phyloP scores from a whole-genome alignment of 305 asterid genomes.

The Ilex paraguariensis region DNA sequence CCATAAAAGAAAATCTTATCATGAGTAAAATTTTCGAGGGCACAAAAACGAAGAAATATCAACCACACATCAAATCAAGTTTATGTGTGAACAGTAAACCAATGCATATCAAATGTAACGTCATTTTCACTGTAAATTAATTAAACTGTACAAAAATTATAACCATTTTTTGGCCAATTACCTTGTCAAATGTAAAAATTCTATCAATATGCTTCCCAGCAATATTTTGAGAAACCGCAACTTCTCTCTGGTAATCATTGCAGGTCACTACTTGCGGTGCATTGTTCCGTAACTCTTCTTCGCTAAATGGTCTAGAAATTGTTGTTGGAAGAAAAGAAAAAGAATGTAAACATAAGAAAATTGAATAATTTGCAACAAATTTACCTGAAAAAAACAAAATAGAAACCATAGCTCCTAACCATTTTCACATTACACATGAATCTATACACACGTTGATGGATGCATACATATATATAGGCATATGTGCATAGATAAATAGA shows the following conservation, averaged over 20 bases:
- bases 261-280: conserved; percentile 95
- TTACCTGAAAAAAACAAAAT: not conserved
- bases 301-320: conserved; percentile 70
- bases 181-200: conserved; percentile 91
- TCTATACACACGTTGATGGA: no score
- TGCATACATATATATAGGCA: no score
- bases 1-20: no score
- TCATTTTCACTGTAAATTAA: no score
- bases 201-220: conserved; percentile 94
- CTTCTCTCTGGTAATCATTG: conserved; percentile 82
- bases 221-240: conserved; percentile 73
- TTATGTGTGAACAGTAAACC: no score
- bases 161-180: conserved; percentile 8
- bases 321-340: conserved; percentile 1
- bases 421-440: not conserved
- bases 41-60: no score
- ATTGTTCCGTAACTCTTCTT: conserved; percentile 80
- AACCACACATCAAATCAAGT: no score
- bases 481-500: not conserved
- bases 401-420: no score
- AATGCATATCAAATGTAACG: no score
- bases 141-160: no score
- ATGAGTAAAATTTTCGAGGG: no score
- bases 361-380: not conserved
- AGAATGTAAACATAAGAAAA: not conserved